Conservation (phyloP, 495 filamentous ascomycete species). For the Lophium mytilinum region DNA sequence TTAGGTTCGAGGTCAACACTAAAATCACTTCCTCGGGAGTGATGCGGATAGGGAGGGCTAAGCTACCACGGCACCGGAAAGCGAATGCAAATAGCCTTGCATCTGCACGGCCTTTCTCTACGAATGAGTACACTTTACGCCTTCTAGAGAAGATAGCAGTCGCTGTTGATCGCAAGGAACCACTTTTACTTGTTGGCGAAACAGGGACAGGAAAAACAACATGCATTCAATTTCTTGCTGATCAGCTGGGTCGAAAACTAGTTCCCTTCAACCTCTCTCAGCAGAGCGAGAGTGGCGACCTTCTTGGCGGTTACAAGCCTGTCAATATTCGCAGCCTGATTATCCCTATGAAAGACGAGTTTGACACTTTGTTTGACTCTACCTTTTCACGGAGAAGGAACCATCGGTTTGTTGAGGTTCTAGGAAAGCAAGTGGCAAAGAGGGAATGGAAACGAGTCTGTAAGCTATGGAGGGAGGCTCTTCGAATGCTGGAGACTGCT, state of each 20-base stretch:
- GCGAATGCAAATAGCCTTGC: slow-evolving; percentile 31
- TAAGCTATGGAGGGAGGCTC: slow-evolving; percentile 79
- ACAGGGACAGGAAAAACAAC: slow-evolving; percentile 98
- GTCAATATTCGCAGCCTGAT: slow-evolving; percentile 81
- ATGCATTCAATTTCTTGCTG: slow-evolving; percentile 84
- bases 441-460: slow-evolving; percentile 78
- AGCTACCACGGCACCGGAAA: slow-evolving; percentile 13
- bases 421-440: slow-evolving; percentile 69
- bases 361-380: slow-evolving; percentile 76
- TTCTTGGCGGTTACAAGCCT: slow-evolving; percentile 93
- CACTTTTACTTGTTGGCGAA: slow-evolving; percentile 88
- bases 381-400: slow-evolving; percentile 86
- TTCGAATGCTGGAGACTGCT: slow-evolving; percentile 73
- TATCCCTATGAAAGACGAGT: slow-evolving; percentile 85
- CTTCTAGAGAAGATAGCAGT: slow-evolving; percentile 79
- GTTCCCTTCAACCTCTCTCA: slow-evolving; percentile 92
- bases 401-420: slow-evolving; percentile 68
- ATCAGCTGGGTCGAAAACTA: slow-evolving; percentile 70
- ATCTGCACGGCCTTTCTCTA: slow-evolving; percentile 54
- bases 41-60: slow-evolving; percentile 18
- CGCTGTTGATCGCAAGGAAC: slow-evolving; percentile 74
- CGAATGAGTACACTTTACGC: slow-evolving; percentile 60
- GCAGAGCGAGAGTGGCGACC: slow-evolving; percentile 89
- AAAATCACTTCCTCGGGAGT: slow-evolving; percentile 25
- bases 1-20: slow-evolving; percentile 55